phyloP scores from a whole-genome alignment of 352 stramenopile species.

The Pythium sp. region DNA sequence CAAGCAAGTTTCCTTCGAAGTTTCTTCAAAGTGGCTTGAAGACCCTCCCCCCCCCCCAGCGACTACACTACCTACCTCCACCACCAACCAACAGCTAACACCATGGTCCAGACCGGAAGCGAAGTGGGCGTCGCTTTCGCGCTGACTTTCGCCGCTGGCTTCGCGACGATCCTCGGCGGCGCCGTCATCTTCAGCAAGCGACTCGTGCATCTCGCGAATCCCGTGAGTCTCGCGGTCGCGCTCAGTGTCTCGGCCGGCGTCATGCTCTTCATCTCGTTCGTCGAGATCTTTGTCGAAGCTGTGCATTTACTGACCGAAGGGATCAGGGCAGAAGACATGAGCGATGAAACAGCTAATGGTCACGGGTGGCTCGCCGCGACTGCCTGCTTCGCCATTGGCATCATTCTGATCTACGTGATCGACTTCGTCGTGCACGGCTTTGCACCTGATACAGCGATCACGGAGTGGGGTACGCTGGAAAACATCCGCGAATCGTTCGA shows the following conservation, averaged over 20 bases:
- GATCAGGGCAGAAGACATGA: constrained; percentile 30
- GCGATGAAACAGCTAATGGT: constrained; percentile 21
- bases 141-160: constrained; percentile 48
- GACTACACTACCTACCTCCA: not conserved
- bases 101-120: constrained; percentile 35
- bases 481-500: constrained; percentile 31
- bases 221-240: constrained; percentile 48
- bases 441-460: constrained; percentile 29
- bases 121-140: constrained; percentile 40
- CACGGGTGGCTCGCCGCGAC: constrained; percentile 79
- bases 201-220: constrained; percentile 51
- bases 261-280: constrained; percentile 75
- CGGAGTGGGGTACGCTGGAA: constrained; percentile 26
- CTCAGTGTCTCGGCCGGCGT: constrained; percentile 66
- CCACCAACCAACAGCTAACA: not conserved
- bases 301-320: constrained; percentile 40
- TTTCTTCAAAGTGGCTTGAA: not conserved
- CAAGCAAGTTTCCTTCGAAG: not conserved
- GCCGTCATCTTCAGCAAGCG: constrained; percentile 70
- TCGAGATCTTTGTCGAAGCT: constrained; percentile 55
- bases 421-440: constrained; percentile 46
- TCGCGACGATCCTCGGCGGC: constrained; percentile 56
- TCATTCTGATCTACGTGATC: constrained; percentile 54
- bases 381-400: constrained; percentile 82
- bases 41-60: not conserved